These are phyloP conservation scores for Pyrus bretschneideri DNA, from an alignment of 306 rosid genomes.

Conservation along the genomic window DNA sequence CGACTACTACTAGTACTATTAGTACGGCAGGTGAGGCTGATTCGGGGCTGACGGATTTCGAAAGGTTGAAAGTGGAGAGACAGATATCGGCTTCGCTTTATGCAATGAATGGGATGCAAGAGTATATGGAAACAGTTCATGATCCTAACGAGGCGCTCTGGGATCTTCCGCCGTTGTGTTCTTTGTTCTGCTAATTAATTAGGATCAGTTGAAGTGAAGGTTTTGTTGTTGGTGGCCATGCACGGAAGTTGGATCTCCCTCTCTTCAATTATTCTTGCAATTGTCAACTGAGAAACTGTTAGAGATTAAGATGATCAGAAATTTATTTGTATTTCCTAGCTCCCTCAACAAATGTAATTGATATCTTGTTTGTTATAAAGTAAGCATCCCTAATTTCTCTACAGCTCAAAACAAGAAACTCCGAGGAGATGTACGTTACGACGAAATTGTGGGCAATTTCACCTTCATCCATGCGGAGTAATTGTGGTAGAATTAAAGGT, in stretches of 20 bases:
- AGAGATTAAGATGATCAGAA: not conserved
- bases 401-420: not conserved
- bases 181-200: conserved; percentile 39
- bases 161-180: conserved; percentile 87
- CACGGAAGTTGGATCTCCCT: not conserved
- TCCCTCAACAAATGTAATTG: not conserved
- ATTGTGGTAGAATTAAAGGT: not conserved
- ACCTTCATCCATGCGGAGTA: not conserved
- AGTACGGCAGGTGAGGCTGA: conserved; percentile 6
- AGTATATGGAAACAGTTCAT: conserved; percentile 77
- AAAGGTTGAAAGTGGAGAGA: conserved; percentile 85
- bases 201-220: conserved; percentile 1
- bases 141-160: conserved; percentile 57
- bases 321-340: not conserved
- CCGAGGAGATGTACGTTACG: not conserved
- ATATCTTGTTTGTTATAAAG: not conserved
- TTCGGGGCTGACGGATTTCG: conserved; percentile 55
- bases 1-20: not conserved
- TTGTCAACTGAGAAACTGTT: not conserved
- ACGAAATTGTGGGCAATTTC: not conserved
- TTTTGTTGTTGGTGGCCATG: not conserved
- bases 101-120: conserved; percentile 88
- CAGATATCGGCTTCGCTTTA: conserved; percentile 89
- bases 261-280: not conserved
- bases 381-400: not conserved